A percentile compares a stretch with the other conserved stretches of the same genome.
phyloP scores from a whole-genome alignment of 306 rosid genomes.

The Betula pendula region DNA sequence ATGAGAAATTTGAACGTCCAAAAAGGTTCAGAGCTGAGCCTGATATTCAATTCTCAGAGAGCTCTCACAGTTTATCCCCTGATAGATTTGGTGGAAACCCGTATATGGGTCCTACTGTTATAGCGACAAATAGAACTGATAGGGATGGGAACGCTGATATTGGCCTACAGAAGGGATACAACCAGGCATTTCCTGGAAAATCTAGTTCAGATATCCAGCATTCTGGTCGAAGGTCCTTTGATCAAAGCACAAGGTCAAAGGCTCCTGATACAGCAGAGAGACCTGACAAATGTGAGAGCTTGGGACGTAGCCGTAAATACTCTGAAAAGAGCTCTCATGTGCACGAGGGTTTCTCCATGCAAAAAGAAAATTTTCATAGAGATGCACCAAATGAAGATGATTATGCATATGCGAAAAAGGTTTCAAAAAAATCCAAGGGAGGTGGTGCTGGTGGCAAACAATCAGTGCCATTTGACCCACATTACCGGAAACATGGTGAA shows the following conservation, averaged over 20 bases:
- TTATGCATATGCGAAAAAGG: conserved; percentile 52
- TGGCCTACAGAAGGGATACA: conserved; percentile 59
- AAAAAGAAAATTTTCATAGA: conserved; percentile 53
- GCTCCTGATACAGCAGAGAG: conserved; percentile 51
- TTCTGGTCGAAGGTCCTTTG: conserved; percentile 55
- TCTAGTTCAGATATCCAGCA: conserved; percentile 57
- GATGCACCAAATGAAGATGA: conserved; percentile 52
- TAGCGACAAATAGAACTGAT: conserved; percentile 51
- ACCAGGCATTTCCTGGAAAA: conserved; percentile 55
- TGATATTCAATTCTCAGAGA: conserved; percentile 45
- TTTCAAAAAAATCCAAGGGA: conserved; percentile 59
- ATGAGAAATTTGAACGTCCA: conserved; percentile 50
- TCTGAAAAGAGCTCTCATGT: conserved; percentile 53
- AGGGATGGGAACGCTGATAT: conserved; percentile 52
- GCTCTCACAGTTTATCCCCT: conserved; percentile 56
- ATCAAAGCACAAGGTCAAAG: conserved; percentile 50
- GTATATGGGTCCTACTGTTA: conserved; percentile 44
- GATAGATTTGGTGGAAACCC: conserved; percentile 52
- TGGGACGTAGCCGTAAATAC: conserved; percentile 53
- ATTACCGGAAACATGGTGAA: conserved; percentile 60
- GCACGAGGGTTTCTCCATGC: conserved; percentile 41
- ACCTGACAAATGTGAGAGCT: conserved; percentile 53
- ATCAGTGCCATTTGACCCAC: conserved; percentile 46
- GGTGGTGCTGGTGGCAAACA: conserved; percentile 56
- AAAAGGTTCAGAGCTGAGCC: conserved; percentile 61